Evolutionary conservation across 1,284 basidiomycete genomes (phyloP).

Genomic region (Pyrrhoderma lamaoense): DNA sequence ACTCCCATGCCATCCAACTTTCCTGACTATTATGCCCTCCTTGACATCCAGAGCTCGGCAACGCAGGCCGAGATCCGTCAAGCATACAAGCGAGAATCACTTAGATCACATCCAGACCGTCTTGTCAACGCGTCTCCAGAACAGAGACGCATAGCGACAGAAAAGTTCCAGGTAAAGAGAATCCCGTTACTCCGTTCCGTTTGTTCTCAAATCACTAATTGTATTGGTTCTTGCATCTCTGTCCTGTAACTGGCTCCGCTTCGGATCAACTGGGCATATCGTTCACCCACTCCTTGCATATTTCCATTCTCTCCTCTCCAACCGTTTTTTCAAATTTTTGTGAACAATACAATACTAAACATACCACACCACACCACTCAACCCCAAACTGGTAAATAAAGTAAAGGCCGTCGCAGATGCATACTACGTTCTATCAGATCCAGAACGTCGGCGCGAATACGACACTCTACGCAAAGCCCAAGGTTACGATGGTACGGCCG

Average conservation of each 20-base stretch:
- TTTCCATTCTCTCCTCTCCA: neutral
- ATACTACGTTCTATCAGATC: conserved; percentile 90
- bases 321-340: neutral
- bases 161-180: conserved; percentile 62
- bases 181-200: too few relatives aligned
- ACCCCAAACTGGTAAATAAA: neutral
- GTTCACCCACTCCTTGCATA: too few relatives aligned
- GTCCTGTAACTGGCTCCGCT: too few relatives aligned
- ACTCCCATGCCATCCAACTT: conserved; percentile 46
- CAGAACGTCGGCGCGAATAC: conserved; percentile 74
- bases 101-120: conserved; percentile 79
- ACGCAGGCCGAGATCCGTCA: conserved; percentile 68
- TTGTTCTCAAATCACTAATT: too few relatives aligned
- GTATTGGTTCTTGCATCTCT: too few relatives aligned
- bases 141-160: conserved; percentile 72
- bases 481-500: conserved; percentile 37
- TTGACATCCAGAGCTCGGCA: conserved; percentile 51
- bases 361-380: neutral
- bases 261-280: too few relatives aligned
- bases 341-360: neutral
- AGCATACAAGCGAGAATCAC: conserved; percentile 78
- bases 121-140: conserved; percentile 65
- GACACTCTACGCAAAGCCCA: conserved; percentile 59
- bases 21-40: conserved; percentile 70
- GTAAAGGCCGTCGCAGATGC: conserved; percentile 84